Evolutionary conservation across 192 early-diverging fungal genomes (phyloP), one percentile per base, ranked within the genome.

Genomic region (Rhizoclosmatium globosum): DNA sequence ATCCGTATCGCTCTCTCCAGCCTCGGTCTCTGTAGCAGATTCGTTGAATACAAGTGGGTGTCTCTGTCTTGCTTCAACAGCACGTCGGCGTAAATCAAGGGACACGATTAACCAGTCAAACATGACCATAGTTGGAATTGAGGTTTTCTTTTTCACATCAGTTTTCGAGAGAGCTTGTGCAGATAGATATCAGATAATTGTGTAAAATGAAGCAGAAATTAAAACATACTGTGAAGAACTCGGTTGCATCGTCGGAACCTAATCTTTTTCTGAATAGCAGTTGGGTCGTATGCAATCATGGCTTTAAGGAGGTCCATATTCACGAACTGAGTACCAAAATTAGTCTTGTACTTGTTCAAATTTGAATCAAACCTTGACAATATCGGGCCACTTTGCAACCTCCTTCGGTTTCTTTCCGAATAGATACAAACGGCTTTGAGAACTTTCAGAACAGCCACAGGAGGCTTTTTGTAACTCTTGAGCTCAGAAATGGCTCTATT

Each of bases 221-320:
- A 6, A 38, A 7, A 82, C 78, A 58, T 86, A 90, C 90, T 56
- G 74, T 85, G 85, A 23, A 91, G 53, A 1, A 91, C 81, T 56
- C 70, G 48, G 69, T 89, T 85, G 59, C 86, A 81, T 1, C 87
- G 70, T 42, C 76, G 76, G 73, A 89, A 86, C 23, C 85, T 74
- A 46, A 79, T 78, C 64, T 86, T 87, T 74, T 90, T 91, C 56
- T 90, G 87, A 0, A 85, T 45, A 0, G 85, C 87, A 2, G 88
- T 91, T 42, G 88, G 87, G 59, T 91, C 88, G 79, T 86, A 91
- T 23, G 74, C 77, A 23, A 85, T 71, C 85, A 90, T 87, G 41
- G 73, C 61, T 65, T 88, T 86, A 4, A 89, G 64, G 13, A 91
- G 74, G 39, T 89, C 85, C 71, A 72, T 56, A 75, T 86, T 91